Base-by-base conservation (phyloP, 2,329 filamentous ascomycete species). In the Eurotiales sp. region DNA sequence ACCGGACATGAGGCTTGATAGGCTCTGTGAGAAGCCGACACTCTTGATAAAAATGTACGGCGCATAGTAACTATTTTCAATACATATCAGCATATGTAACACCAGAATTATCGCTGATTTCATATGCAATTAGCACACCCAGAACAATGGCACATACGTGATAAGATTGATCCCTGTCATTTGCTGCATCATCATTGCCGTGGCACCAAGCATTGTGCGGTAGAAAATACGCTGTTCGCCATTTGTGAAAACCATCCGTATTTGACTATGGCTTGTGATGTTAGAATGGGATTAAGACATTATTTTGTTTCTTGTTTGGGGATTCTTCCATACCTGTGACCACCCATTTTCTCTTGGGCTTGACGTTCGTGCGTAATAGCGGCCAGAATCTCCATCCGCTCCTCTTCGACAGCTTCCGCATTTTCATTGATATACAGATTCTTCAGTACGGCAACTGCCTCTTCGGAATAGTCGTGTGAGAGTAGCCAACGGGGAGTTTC, bases 1-100 rank as follows among this genome's bases (percentile, higher is more conserved):
- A 2, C 72, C 71, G 4, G 71, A 69, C 70, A 77, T 73, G 34
- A 77, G 64, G 0, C 67, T 62, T 3, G 74, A 70, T 56, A 73
- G 64, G 22, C 66, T 61, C 1, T 59, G 53, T 12, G 59, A 60
- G 46, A 76, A 72, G 15, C 43, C 43, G 21, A 46, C 43, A 14
- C 14, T 17, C 23, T 46, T 21, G 15, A 30, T 32, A 29, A 46
- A 46, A 21, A 46, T 46, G 27, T 30, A 29, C 8, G 43, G 43
- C 4, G 43, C 43, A 14, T 46, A 46, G 25, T 46, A n/a, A n/a
- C n/a, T n/a, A n/a, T n/a, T n/a, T n/a, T n/a, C n/a, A n/a, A n/a
- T n/a, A n/a, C n/a, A n/a, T n/a, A n/a, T n/a, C n/a, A n/a, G n/a
- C n/a, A n/a, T n/a, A n/a, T n/a, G n/a, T n/a, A n/a, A n/a, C n/a